phyloP scores from a whole-genome alignment of 805 yeast genomes.

The Ogataea chonburiensis region DNA sequence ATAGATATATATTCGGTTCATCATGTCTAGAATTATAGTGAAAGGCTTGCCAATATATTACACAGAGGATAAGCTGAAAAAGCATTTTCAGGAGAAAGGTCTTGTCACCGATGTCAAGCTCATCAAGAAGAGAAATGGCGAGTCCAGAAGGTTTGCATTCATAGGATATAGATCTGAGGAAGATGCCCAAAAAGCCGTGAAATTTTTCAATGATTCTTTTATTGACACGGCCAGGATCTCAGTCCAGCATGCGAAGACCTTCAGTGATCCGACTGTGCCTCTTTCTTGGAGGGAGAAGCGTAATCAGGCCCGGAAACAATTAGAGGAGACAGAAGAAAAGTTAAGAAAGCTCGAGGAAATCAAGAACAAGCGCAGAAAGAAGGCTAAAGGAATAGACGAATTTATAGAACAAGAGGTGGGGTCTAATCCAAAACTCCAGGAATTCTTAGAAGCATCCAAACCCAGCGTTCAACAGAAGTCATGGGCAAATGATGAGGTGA shows the following conservation, averaged over 20 bases:
- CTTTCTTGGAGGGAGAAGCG: constrained; percentile 56
- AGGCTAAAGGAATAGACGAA: constrained; percentile 25
- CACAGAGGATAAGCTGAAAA: constrained; percentile 67
- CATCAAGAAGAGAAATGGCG: constrained; percentile 77
- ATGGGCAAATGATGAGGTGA: constrained; percentile 67
- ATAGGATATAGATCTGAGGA: constrained; percentile 73
- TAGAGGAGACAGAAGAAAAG: constrained; percentile 49
- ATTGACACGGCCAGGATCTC: constrained; percentile 79
- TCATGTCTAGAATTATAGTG: constrained; percentile 84
- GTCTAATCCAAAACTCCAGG: constrained; percentile 66
- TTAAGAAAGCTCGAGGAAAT: constrained; percentile 49
- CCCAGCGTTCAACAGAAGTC: constrained; percentile 69
- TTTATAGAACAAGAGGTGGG: constrained; percentile 60
- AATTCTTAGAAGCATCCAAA: constrained; percentile 80
- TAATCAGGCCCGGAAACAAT: constrained; percentile 48
- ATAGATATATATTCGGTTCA: not conserved
- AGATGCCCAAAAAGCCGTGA: constrained; percentile 79
- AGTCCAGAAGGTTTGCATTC: constrained; percentile 90
- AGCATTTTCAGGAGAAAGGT: constrained; percentile 59
- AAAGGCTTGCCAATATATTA: constrained; percentile 82
- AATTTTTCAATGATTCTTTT: constrained; percentile 71
- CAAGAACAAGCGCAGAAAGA: constrained; percentile 41
- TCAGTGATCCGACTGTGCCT: constrained; percentile 81
- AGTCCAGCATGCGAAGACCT: constrained; percentile 80
- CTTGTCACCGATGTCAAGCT: constrained; percentile 83